Evolutionary conservation across 2,329 filamentous ascomycete species (phyloP).

Genomic region (Lizonia empirigonia): DNA sequence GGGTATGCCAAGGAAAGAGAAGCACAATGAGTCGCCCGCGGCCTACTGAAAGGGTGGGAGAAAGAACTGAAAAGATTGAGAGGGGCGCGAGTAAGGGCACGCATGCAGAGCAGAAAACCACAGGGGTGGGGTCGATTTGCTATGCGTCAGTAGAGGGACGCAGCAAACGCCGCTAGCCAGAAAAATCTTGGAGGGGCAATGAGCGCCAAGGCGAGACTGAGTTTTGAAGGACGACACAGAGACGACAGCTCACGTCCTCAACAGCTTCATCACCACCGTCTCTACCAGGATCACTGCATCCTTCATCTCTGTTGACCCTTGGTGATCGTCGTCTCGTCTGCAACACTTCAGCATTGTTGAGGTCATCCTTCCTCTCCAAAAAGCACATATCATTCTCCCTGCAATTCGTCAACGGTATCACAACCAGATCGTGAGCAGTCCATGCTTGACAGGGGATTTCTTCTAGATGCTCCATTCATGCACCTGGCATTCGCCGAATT

Average conservation of each 20-base stretch:
- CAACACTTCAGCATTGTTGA: constrained; percentile 1
- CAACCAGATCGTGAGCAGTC: background rate
- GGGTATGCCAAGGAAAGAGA: constrained; percentile 38
- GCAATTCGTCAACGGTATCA: constrained; percentile 15
- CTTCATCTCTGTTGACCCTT: background rate
- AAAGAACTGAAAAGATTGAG: constrained; percentile 36
- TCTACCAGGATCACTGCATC: constrained; percentile 1
- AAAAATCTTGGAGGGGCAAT: constrained; percentile 35
- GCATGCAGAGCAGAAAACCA: constrained; percentile 23
- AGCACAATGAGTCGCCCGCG: constrained; percentile 43
- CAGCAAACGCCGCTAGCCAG: constrained; percentile 28
- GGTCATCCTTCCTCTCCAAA: background rate
- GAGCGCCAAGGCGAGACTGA: constrained; percentile 19
- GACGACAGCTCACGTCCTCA: constrained; percentile 11
- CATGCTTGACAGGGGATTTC: background rate
- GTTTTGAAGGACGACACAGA: background rate
- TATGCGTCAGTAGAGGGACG: constrained; percentile 35
- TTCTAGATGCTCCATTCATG: background rate
- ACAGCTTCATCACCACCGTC: background rate
- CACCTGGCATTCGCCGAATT: background rate
- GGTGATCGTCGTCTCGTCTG: background rate
- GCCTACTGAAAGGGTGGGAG: constrained; percentile 30
- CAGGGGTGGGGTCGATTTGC: constrained; percentile 27
- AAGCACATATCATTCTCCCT: constrained; percentile 4
- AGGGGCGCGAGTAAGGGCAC: constrained; percentile 16